Evolutionary conservation across 1,139 yeast species (phyloP).

Genomic region (Geotrichum australiense): DNA sequence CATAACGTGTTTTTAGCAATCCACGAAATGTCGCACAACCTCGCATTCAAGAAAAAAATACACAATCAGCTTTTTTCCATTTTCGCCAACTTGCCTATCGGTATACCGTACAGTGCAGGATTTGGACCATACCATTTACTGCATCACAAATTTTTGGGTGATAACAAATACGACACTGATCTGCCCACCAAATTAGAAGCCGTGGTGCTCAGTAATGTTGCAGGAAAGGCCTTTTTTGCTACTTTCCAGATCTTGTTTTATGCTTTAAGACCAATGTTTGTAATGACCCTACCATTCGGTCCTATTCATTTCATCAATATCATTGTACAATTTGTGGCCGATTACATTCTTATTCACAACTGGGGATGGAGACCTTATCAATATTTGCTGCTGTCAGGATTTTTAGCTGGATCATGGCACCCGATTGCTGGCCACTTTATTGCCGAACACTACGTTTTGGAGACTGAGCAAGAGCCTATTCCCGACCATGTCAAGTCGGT

Average conservation of each 20-base stretch:
- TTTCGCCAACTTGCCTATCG: conserved; percentile 75
- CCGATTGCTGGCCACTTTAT: conserved; percentile 95
- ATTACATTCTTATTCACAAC: conserved; percentile 45
- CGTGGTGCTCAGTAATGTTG: conserved; percentile 58
- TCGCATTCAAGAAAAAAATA: conserved; percentile 73
- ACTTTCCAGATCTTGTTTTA: conserved; percentile 84
- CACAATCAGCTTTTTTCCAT: conserved; percentile 74
- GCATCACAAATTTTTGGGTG: conserved; percentile 91
- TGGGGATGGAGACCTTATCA: conserved; percentile 62
- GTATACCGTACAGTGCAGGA: conserved; percentile 84
- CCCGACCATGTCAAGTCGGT: conserved; percentile 10
- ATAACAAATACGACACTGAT: conserved; percentile 76
- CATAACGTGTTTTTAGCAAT: conserved; percentile 82
- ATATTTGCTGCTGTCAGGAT: conserved; percentile 70
- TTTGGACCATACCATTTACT: conserved; percentile 88
- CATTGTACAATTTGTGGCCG: conserved; percentile 51
- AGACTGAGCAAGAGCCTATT: conserved; percentile 23
- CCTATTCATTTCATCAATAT: conserved; percentile 67
- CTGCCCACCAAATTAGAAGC: conserved; percentile 79
- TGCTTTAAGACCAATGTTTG: conserved; percentile 83
- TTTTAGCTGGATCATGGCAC: conserved; percentile 85
- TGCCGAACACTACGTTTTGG: conserved; percentile 81
- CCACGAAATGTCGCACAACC: conserved; percentile 80
- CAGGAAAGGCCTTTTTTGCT: conserved; percentile 88
- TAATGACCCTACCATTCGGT: conserved; percentile 69